Evolutionary conservation across 2,329 filamentous ascomycete genomes (phyloP).

Genomic region (Apiospora pterosperma): DNA sequence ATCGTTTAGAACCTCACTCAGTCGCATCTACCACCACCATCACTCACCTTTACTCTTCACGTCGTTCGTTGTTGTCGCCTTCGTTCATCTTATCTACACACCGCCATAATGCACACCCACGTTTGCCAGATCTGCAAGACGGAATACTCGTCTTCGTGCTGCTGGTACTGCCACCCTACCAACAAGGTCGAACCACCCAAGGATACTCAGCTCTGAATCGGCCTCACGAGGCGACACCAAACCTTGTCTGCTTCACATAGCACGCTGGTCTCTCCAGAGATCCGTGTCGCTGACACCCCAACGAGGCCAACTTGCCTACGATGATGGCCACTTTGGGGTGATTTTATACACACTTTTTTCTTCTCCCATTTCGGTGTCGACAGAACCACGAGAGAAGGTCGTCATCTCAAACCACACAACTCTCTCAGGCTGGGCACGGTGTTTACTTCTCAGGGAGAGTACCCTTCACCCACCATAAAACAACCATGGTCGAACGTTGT

Average conservation of each 20-base stretch:
- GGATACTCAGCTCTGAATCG: background rate
- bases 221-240: background rate
- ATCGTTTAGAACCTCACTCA: background rate
- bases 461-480: background rate
- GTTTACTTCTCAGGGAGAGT: background rate
- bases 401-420: background rate
- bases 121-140: constrained; percentile 32
- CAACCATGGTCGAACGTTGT: background rate
- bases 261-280: background rate
- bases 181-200: constrained; percentile 17
- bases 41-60: background rate
- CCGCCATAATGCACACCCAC: constrained; percentile 27
- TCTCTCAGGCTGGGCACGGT: constrained; percentile 1
- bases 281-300: background rate
- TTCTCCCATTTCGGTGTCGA: background rate
- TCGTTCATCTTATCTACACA: constrained; percentile 1
- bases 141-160: constrained; percentile 31
- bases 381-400: background rate
- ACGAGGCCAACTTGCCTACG: background rate
- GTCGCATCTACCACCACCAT: background rate
- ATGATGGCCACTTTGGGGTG: background rate
- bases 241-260: background rate
- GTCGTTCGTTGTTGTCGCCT: background rate
- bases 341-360: constrained; percentile 2
- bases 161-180: constrained; percentile 34